Percentiles rank a stretch among this genome's conserved stretches.
phyloP scores from a whole-genome alignment of 23 red algal genomes.

The Gracilaria vermiculophylla region DNA sequence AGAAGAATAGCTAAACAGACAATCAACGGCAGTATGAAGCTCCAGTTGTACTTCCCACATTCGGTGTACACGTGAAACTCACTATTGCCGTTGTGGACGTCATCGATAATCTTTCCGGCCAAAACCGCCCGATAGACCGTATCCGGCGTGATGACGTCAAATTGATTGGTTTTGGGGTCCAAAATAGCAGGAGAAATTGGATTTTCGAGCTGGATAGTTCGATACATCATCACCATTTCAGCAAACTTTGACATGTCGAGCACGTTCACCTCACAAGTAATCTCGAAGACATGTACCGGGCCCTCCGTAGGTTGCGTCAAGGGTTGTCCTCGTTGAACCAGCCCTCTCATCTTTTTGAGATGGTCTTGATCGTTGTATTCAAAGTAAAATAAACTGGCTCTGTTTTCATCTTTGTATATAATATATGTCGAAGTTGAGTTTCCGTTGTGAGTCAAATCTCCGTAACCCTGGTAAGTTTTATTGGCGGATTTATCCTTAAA shows the following conservation, averaged over 20 bases:
- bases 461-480: not conserved
- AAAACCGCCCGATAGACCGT: constrained; percentile 39
- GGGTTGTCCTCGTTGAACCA: not conserved
- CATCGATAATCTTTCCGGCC: constrained; percentile 51
- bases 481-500: constrained; percentile 12
- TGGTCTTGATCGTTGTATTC: constrained; percentile 44
- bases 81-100: not conserved
- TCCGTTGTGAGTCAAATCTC: constrained; percentile 48
- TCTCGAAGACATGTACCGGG: constrained; percentile 3
- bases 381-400: not conserved
- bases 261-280: constrained; percentile 12
- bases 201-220: constrained; percentile 52
- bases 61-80: not conserved
- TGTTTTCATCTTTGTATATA: not conserved
- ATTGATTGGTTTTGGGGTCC: not conserved
- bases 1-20: not conserved
- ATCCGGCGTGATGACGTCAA: not conserved
- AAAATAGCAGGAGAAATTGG: constrained; percentile 4
- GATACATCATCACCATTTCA: constrained; percentile 16
- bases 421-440: constrained; percentile 5
- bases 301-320: constrained; percentile 3
- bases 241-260: not conserved
- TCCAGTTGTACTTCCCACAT: constrained; percentile 35
- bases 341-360: not conserved
- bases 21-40: constrained; percentile 20